Conservation (phyloP, 306 rosid genomes). For the Echinosophora koreensis region DNA sequence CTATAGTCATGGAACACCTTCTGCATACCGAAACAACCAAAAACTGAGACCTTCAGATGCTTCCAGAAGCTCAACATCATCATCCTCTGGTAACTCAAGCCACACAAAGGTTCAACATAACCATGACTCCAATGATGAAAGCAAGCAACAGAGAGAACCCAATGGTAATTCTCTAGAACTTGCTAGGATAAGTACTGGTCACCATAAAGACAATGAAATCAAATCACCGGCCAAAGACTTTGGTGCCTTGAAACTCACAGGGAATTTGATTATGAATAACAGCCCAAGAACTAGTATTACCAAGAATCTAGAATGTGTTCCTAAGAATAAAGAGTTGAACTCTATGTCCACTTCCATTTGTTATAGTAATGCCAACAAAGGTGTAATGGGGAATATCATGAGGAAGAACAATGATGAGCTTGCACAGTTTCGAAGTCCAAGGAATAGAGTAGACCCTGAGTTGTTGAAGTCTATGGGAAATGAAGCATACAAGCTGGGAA, state of each 20-base stretch:
- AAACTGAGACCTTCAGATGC: slow-evolving; percentile 65
- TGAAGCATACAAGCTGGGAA: slow-evolving; percentile 76
- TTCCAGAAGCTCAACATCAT: slow-evolving; percentile 73
- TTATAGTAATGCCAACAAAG: slow-evolving; percentile 47
- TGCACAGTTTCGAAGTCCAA: slow-evolving; percentile 50
- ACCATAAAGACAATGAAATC: slow-evolving; percentile 45
- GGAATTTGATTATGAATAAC: slow-evolving; percentile 53
- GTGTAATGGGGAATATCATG: slow-evolving; percentile 80
- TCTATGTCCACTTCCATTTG: slow-evolving; percentile 8
- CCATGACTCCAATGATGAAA: slow-evolving; percentile 44
- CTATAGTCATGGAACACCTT: slow-evolving; percentile 48
- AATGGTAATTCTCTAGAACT: slow-evolving; percentile 48
- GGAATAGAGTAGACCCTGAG: slow-evolving; percentile 72
- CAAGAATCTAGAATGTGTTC: not conserved
- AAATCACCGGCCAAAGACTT: slow-evolving; percentile 51
- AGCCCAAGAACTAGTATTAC: slow-evolving; percentile 55
- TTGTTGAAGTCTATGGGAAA: slow-evolving; percentile 84
- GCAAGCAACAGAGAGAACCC: slow-evolving; percentile 45
- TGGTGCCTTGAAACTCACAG: slow-evolving; percentile 62
- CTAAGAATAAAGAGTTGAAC: slow-evolving; percentile 48
- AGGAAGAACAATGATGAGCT: slow-evolving; percentile 66
- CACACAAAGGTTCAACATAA: slow-evolving; percentile 39
- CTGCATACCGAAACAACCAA: slow-evolving; percentile 51
- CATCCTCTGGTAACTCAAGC: slow-evolving; percentile 59
- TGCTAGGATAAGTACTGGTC: slow-evolving; percentile 54